A percentile compares a stretch with the other conserved stretches of the same genome.
Conservation (phyloP, 78 protist species). For the Dictyostelium capitatum region DNA sequence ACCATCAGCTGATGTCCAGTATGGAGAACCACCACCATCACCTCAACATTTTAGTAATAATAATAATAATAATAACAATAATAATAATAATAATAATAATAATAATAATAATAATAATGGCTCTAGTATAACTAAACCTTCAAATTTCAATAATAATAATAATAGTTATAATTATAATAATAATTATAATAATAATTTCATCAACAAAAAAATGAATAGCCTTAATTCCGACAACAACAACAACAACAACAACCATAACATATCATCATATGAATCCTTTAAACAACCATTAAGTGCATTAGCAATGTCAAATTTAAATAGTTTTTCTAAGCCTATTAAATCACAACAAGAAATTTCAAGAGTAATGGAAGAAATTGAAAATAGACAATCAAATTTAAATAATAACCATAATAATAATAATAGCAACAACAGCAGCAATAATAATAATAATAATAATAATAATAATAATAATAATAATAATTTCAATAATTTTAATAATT, state of each 20-base stretch:
- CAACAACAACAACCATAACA: not conserved
- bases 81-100: not conserved
- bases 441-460: not conserved
- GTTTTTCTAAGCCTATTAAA: not conserved
- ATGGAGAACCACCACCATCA: not conserved
- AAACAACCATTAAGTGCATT: not conserved
- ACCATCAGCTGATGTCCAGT: not conserved
- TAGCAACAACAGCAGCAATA: not conserved
- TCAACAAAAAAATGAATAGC: not conserved
- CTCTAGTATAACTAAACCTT: too few relatives aligned
- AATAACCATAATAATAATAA: not conserved
- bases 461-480: not conserved
- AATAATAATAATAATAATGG: not conserved
- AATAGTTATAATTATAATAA: not conserved
- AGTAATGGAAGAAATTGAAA: not conserved
- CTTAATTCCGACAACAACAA: not conserved
- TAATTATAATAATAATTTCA: not conserved
- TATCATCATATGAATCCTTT: not conserved
- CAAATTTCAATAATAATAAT: not conserved
- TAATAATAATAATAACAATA: not conserved
- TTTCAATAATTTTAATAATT: not conserved
- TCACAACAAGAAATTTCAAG: slow-evolving; percentile 3
- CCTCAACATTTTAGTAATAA: not conserved
- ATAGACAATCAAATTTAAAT: not conserved
- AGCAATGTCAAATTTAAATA: not conserved